Evolutionary conservation across 2,329 filamentous ascomycete species (phyloP), one percentile per base, ranked within the genome.

Genomic region (Monosporascus sp.): DNA sequence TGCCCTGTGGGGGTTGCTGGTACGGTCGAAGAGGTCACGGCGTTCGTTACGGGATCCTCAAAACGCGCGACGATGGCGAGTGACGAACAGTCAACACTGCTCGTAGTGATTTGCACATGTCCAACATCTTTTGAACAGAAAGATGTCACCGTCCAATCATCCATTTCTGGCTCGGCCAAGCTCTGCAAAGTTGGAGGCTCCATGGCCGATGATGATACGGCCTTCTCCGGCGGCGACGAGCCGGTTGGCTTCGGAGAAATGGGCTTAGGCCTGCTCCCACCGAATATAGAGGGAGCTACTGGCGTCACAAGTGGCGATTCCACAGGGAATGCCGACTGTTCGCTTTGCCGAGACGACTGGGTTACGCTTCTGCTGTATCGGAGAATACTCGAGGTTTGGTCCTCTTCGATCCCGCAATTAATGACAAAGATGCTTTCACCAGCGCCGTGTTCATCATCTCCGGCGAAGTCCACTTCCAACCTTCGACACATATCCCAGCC

Each of bases 401-500:
- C 78, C 57, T 88, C 81, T 28, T 82, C 81, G n/a, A 84, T 70
- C 1, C 89, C 91, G 63, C 87, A 88, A 37, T 84, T 78, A 47
- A 97, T 78, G 3, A 96, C 79, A 26, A 95, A 77, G 40, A 96
- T 74, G 17, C 78, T 80, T 69, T 97, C 93, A 20, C 91, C 91
- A 26, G 85, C 86, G 48, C 85, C 82, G 51, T 82, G 76, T n/a
- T 83, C 82, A 70, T 94, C 88, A 59, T 92, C 89, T 20, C 83
- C 85, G 41, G 88, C 88, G 71, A 97, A 97, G 66, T 99, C 94
- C 2, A 96, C 90, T 63, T 94, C 87, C 3, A 97, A 74, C 57
- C 77, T 85, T 55, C 91, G 83, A 51, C 85, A 85, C 92, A 97
- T 97, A 64, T 97, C 89, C 93, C 94, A 97, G 2, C 88, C 88